Evolutionary conservation across 1,139 yeast genomes (phyloP).

Genomic region (Debaryomycetaceae sp.): DNA sequence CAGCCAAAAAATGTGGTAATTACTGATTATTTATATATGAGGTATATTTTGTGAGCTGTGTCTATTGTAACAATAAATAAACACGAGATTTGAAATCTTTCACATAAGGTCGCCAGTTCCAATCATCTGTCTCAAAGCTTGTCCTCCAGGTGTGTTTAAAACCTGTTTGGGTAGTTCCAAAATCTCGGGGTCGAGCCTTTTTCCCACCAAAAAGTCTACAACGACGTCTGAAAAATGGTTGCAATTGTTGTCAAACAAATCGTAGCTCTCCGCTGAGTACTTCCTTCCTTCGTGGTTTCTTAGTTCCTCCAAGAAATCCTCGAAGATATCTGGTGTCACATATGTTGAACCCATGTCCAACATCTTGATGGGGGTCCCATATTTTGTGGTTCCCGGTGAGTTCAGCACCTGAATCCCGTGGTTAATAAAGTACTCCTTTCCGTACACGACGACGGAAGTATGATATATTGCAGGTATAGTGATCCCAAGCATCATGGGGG

Average conservation of each 20-base stretch:
- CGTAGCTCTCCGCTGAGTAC: constrained; percentile 49
- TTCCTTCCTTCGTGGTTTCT: constrained; percentile 33
- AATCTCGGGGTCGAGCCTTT: constrained; percentile 46
- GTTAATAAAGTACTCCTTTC: constrained; percentile 56
- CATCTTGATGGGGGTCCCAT: constrained; percentile 55
- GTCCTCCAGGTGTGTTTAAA: constrained; percentile 59
- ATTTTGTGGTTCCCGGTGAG: constrained; percentile 53
- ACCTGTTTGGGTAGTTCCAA: constrained; percentile 54
- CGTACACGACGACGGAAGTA: constrained; percentile 57
- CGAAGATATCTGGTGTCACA: constrained; percentile 49
- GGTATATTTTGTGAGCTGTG: background rate
- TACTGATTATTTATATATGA: background rate
- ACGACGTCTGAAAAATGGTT: constrained; percentile 63
- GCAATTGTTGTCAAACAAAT: constrained; percentile 64
- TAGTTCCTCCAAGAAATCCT: constrained; percentile 52
- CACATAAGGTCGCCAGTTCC: constrained; percentile 11
- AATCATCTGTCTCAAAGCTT: constrained; percentile 33
- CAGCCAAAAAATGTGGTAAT: constrained; percentile 2
- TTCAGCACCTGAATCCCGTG: constrained; percentile 49
- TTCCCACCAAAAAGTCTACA: constrained; percentile 58
- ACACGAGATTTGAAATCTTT: background rate
- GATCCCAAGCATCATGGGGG: constrained; percentile 44
- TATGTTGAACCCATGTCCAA: constrained; percentile 53
- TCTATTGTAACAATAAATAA: background rate
- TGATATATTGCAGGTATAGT: constrained; percentile 64